Evolutionary conservation across 345 rosid genomes (phyloP).

Genomic region (Dovyalis caffra): DNA sequence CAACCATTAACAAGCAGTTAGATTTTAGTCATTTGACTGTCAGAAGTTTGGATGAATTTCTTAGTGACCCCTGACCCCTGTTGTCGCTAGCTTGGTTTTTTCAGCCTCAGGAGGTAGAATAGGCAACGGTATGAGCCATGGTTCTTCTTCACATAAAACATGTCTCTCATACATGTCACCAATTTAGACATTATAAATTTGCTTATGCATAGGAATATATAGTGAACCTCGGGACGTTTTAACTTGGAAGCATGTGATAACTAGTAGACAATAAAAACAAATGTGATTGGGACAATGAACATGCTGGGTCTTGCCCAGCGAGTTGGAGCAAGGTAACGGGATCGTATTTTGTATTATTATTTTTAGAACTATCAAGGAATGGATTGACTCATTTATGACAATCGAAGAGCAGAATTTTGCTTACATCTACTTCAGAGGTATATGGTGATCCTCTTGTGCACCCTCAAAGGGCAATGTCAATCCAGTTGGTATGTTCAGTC

Average conservation of each 20-base stretch:
- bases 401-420: conserved; percentile 64
- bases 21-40: not conserved
- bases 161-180: not conserved
- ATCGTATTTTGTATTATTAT: not conserved
- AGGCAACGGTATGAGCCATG: not conserved
- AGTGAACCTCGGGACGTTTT: conserved; percentile 1
- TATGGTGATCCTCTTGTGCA: conserved; percentile 95
- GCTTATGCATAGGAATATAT: not conserved
- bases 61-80: not conserved
- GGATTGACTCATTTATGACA: conserved; percentile 10
- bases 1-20: not conserved
- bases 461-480: conserved; percentile 97
- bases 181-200: not conserved
- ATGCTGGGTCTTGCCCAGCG: conserved; percentile 99
- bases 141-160: not conserved
- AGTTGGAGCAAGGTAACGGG: conserved; percentile 83
- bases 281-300: conserved; percentile 95
- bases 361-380: not conserved
- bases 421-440: conserved; percentile 95
- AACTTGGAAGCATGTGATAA: conserved; percentile 14
- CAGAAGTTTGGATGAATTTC: not conserved
- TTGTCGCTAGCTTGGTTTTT: not conserved
- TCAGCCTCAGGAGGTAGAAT: not conserved
- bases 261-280: conserved; percentile 87
- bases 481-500: conserved; percentile 66